These are phyloP conservation scores for Talaromyces amestolkiae DNA, from an alignment of 2,329 filamentous ascomycete species.

Conservation along the genomic window DNA sequence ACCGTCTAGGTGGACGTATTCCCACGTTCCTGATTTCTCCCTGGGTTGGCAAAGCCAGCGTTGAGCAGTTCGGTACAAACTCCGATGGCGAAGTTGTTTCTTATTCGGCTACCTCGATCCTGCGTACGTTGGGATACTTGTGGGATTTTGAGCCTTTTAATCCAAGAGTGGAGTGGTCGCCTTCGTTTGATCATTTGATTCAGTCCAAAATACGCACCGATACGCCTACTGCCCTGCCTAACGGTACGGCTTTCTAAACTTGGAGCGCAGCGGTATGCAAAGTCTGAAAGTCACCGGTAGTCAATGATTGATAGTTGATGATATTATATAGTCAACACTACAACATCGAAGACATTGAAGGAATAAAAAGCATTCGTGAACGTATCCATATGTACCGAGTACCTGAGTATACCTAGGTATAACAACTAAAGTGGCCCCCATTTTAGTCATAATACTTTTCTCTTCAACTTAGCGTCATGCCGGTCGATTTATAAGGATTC, in stretches of 20 bases:
- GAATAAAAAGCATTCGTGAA: no score
- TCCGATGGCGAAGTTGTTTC: constrained; percentile 35
- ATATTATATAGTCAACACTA: no score
- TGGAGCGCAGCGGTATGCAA: neutral
- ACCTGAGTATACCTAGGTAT: no score
- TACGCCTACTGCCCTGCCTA: constrained; percentile 7
- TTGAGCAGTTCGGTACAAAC: constrained; percentile 39
- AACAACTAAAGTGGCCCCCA: no score
- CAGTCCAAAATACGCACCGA: constrained; percentile 23
- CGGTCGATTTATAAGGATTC: no score
- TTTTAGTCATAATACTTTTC: no score
- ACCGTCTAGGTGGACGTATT: constrained; percentile 45
- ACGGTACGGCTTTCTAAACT: neutral
- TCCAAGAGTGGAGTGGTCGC: constrained; percentile 40
- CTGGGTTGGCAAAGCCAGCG: constrained; percentile 43
- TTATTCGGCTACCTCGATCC: constrained; percentile 47
- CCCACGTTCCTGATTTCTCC: constrained; percentile 46
- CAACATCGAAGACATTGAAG: neutral
- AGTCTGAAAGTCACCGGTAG: no score
- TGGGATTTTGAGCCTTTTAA: constrained; percentile 44
- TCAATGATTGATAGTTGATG: neutral
- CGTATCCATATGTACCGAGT: no score
- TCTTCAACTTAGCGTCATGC: no score
- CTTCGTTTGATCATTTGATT: constrained; percentile 38
- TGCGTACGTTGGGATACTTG: constrained; percentile 44